Evolutionary conservation across 257 asterid species (phyloP).

Genomic region (Ilex asprella): DNA sequence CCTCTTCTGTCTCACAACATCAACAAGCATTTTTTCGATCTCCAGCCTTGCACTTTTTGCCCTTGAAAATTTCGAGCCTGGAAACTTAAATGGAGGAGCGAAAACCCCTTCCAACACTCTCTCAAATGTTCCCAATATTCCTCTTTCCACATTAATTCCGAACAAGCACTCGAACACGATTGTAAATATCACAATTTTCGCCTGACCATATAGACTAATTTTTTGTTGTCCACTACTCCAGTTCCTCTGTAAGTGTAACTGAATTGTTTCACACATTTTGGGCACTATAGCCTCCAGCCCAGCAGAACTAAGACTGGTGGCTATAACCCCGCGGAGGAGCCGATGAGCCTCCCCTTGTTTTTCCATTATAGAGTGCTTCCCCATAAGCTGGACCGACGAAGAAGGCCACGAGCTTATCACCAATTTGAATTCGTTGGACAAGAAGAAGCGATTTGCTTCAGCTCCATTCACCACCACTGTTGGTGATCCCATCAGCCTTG

Average conservation of each 20-base stretch:
- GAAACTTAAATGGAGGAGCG: constrained; percentile 45
- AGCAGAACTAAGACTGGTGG: constrained; percentile 41
- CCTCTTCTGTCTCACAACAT: constrained; percentile 40
- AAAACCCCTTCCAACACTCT: constrained; percentile 76
- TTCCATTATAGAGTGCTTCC: constrained; percentile 74
- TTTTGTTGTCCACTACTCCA: constrained; percentile 32
- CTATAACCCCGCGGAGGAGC: constrained; percentile 60
- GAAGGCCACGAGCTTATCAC: constrained; percentile 95
- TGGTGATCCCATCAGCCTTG: constrained; percentile 68
- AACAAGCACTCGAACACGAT: constrained; percentile 70
- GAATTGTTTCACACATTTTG: constrained; percentile 41
- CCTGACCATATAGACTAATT: constrained; percentile 37
- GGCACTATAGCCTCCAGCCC: constrained; percentile 60
- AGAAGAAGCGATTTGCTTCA: constrained; percentile 72
- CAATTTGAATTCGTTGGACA: constrained; percentile 76
- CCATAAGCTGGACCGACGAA: constrained; percentile 81
- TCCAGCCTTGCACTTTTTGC: constrained; percentile 64
- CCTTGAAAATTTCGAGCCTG: constrained; percentile 64
- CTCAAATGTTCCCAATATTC: constrained; percentile 53
- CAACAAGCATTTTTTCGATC: constrained; percentile 43
- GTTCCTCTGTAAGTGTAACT: constrained; percentile 32
- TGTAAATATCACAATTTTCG: constrained; percentile 54
- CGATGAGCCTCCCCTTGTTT: constrained; percentile 73
- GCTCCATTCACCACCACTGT: constrained; percentile 81
- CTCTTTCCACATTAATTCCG: constrained; percentile 53